Base-by-base conservation (phyloP, 1,139 yeast genomes). In the Candida tetrigidarum region DNA sequence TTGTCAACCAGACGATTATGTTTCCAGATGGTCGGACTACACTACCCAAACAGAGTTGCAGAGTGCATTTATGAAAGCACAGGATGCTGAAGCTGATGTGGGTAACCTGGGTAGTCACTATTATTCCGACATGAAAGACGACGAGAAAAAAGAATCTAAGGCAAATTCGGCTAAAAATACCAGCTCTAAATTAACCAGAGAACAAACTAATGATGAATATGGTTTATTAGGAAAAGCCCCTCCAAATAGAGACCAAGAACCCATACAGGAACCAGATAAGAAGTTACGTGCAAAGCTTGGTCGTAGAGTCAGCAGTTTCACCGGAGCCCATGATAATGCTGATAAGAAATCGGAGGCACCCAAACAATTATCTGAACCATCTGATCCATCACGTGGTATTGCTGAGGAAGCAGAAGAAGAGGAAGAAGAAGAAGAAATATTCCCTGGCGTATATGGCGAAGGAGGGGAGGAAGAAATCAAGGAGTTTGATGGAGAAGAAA, bases 1-100 rank as follows among this genome's bases (percentile, higher is more conserved):
- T 53, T 83, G 91, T 52, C 98, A 93, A 62, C 99, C 99, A 0
- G 99, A 95, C 63, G 90, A 93, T 60, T 74, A 80, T 12, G 98
- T 93, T 11, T 74, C 76, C 18, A 80, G 93, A 0, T 95, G 99
- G 99, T 80, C 80, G 47, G 96, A 90, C 41, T 95, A 91, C 63
- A 91, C 89, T 60, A 83, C 78, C 30, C 88, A 75, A 62, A 76
- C 80, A 40, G 79, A 77, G 45, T 63, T 86, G 55, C 74, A 71
- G 43, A 67, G 74, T 27, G 87, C 85, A 0, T 86, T 86, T 58
- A 62, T 65, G 37, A 56, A 74, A 33, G 77, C 83, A 11, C 93
- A 75, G 49, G 63, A 59, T 23, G 63, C 63, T 33, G 78, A 71
- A 40, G 66, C 72, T 2, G 67, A 62, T 37, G 53, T 50, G 36